Evolutionary conservation across 2,329 filamentous ascomycete genomes (phyloP), one percentile per base, ranked within the genome.

Genomic region (Penicillium crustosum): DNA sequence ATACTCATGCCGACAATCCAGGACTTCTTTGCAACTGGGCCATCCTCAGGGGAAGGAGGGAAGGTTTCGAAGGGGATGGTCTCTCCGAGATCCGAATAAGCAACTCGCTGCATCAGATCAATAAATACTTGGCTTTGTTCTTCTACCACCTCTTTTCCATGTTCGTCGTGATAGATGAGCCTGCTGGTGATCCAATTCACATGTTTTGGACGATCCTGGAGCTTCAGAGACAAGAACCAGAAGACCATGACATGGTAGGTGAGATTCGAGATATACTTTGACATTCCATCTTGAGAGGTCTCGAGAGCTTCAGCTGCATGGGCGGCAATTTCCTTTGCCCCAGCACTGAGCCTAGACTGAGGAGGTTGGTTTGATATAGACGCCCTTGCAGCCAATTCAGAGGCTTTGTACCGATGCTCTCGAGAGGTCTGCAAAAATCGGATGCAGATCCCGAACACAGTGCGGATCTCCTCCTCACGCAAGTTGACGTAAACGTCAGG

Each of bases 241-340:
- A 96, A 97, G 2, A 92, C 89, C 64, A 99, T 93, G 66, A 96
- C 91, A 72, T 97, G 93, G 71, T 96, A 96, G 9, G 93, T 93
- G 52, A 97, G 80, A 2, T 92, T 90, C 73, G 95, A 94, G 27
- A 99, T 91, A 72, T 99, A 99, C 73, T 94, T 90, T 5, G 93
- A 92, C 49, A 96, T 81, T 63, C 94, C 91, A 60, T 94, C 89
- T 8, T 87, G 81, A 61, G 78, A 76, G 52, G 62, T 71, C 55
- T 75, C 77, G 58, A 70, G 47, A 17, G 63, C 62, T 21, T 75
- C 70, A n/a, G 66, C 55, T 33, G 67, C 60, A 41, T 65, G 48
- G 23, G 61, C 58, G 23, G 73, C 67, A n/a, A 75, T 71, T 31
- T 83, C 81, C 55, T 77, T 75, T 27, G 76, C 71, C 33, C 73